Evolutionary conservation across 1,284 basidiomycete species (phyloP).

Genomic region (Puccinia triticina): DNA sequence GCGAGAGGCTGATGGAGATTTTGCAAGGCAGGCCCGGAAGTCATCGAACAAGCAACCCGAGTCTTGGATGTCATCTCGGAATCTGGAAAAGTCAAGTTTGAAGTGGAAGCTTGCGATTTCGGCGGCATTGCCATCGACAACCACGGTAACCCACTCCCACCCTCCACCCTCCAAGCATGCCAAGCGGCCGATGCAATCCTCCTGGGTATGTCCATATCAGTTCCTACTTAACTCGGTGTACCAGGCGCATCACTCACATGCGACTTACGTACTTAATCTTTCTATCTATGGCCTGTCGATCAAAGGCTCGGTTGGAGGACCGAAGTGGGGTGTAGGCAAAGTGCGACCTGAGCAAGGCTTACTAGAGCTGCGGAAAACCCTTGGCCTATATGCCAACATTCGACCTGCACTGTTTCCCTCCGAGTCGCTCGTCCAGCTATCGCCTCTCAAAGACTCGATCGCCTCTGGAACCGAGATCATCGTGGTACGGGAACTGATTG

Average conservation of each 20-base stretch:
- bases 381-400: slow-evolving; percentile 97
- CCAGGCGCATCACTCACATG: background rate
- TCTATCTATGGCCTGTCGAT: slow-evolving; percentile 5
- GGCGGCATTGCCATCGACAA: slow-evolving; percentile 93
- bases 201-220: slow-evolving; percentile 68
- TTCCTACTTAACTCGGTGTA: background rate
- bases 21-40: slow-evolving; percentile 76
- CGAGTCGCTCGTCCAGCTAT: slow-evolving; percentile 81
- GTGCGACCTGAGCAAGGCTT: slow-evolving; percentile 95
- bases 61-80: slow-evolving; percentile 81
- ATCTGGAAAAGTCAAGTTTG: slow-evolving; percentile 57
- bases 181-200: slow-evolving; percentile 86
- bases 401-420: slow-evolving; percentile 94
- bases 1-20: slow-evolving; percentile 47
- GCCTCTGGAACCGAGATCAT: slow-evolving; percentile 87
- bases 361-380: slow-evolving; percentile 84
- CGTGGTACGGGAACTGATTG: slow-evolving; percentile 83
- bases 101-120: slow-evolving; percentile 72
- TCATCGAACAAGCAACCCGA: slow-evolving; percentile 82
- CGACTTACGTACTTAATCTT: background rate
- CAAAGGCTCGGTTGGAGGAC: slow-evolving; percentile 89
- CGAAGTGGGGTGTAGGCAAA: slow-evolving; percentile 92
- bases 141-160: slow-evolving; percentile 79
- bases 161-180: slow-evolving; percentile 81
- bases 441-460: slow-evolving; percentile 87